Percentiles rank a stretch among this genome's conserved stretches.
Conservation (phyloP, 495 filamentous ascomycete species). For the Aspergillus funiculosus region DNA sequence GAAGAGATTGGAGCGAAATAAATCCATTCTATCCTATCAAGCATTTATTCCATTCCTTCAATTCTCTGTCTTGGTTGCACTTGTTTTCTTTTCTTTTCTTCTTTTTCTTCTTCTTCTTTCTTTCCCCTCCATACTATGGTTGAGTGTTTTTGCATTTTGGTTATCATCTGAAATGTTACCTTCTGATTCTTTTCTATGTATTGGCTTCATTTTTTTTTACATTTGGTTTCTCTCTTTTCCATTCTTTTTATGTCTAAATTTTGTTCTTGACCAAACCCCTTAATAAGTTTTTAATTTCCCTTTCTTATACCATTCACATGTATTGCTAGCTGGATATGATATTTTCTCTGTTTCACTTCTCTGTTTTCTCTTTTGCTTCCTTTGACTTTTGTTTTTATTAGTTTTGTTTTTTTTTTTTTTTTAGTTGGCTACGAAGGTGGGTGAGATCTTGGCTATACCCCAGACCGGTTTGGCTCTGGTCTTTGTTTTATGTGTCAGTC, state of each 20-base stretch:
- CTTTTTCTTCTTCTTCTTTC: constrained; percentile 8
- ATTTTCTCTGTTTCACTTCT: constrained; percentile 23
- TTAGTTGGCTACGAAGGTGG: constrained; percentile 15
- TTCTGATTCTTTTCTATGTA: constrained; percentile 26
- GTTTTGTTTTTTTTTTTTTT: constrained; percentile 16
- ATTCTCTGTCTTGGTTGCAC: constrained; percentile 20
- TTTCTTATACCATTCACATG: constrained; percentile 33
- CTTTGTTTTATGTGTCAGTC: constrained; percentile 19
- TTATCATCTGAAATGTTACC: constrained; percentile 33
- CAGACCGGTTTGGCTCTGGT: constrained; percentile 23
- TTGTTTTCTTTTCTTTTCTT: constrained; percentile 13
- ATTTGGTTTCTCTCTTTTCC: constrained; percentile 14
- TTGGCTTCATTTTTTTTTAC: constrained; percentile 19
- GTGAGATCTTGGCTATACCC: constrained; percentile 21
- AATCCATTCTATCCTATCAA: constrained; percentile 17
- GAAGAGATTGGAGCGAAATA: constrained; percentile 56
- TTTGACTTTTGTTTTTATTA: constrained; percentile 15
- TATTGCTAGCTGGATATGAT: constrained; percentile 45
- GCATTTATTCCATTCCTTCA: constrained; percentile 15
- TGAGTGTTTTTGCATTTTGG: constrained; percentile 22
- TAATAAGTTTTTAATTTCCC: constrained; percentile 30
- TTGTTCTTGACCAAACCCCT: constrained; percentile 23
- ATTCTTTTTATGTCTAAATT: constrained; percentile 20
- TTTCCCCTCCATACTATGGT: constrained; percentile 6
- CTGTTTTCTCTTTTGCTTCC: constrained; percentile 17